Evolutionary conservation across 139 green algal species (phyloP).

Genomic region (Eudorina sp.): DNA sequence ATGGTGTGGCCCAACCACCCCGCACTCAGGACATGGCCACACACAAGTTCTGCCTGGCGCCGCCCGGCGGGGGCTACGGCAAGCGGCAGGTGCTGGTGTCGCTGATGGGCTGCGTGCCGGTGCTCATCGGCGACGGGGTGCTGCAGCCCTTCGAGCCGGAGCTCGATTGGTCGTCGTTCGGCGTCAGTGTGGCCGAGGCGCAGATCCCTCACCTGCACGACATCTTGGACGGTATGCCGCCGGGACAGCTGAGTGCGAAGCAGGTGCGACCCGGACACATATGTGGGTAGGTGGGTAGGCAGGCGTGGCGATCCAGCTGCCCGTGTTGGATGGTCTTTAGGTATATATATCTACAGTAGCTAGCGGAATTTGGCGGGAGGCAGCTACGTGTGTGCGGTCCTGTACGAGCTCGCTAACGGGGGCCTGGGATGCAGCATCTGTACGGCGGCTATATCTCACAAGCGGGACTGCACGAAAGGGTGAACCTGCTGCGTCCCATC

Average conservation of each 20-base stretch:
- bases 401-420: too few species aligned
- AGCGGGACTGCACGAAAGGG: too few species aligned
- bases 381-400: too few species aligned
- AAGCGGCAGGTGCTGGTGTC: constrained; percentile 59
- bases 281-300: too few species aligned
- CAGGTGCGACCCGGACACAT: constrained; percentile 52
- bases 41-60: constrained; percentile 59
- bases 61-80: constrained; percentile 58
- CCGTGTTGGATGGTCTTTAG: too few species aligned
- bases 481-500: too few species aligned
- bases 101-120: constrained; percentile 60
- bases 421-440: too few species aligned
- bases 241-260: constrained; percentile 5
- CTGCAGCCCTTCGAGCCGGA: constrained; percentile 63
- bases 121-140: constrained; percentile 52
- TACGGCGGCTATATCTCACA: too few species aligned
- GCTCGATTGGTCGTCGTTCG: constrained; percentile 37
- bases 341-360: too few species aligned
- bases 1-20: too few species aligned
- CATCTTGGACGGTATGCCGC: neutral
- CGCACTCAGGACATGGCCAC: constrained; percentile 34
- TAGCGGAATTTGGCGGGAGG: too few species aligned
- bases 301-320: too few species aligned
- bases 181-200: constrained; percentile 34
- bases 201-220: constrained; percentile 48